Evolutionary conservation across 306 rosid species (phyloP), one percentile per base, ranked within the genome.

Genomic region (Fragaria nilgerrensis): DNA sequence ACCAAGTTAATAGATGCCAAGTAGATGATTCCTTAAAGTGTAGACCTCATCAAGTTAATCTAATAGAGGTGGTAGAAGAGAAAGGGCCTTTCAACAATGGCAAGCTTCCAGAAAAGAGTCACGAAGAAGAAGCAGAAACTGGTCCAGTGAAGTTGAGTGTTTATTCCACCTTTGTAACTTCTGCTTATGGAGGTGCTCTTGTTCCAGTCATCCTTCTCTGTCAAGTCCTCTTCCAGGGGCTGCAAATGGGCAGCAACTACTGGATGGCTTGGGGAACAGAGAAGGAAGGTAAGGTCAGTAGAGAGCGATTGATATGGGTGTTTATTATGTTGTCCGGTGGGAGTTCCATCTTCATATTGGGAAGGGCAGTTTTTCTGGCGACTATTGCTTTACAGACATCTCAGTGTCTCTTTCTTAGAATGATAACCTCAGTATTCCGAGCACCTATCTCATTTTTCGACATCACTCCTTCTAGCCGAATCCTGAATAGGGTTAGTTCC

Each of bases 251-350:
- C 66, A 94, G 96, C 89, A 94, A 88, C 86, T 94, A 94, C 80
- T 94, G 98, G 98, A 87, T 94, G 65, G 85, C 98, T 37, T 94
- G 98, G 98, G 97, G 93, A 47, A 81, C 93, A 34, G 97, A 92
- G 78, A 79, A 80, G 58, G 84, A 62, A 71, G 82, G 79, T 36
- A 85, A 45, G 69, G 88, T 92, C 55, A 82, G 74, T 68, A 90
- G 76, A 70, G 74, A 73, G 72, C 39, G 62, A 52, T 82, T 94
- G 78, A 85, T 94, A 55, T 88, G 88, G 76, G 84, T 77, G 13
- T 94, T 89, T 77, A 69, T 77, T 63, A 74, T 94, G 77, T 61
- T 94, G 47, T 94, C 98, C 10, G 93, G 93, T 14, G 97, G 95
- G 45, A 90, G 96, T 85, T 92, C 97, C 56, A 58, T 94, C 56